Conservation (phyloP, 768 basidiomycete species). For the Suillus luteus region DNA sequence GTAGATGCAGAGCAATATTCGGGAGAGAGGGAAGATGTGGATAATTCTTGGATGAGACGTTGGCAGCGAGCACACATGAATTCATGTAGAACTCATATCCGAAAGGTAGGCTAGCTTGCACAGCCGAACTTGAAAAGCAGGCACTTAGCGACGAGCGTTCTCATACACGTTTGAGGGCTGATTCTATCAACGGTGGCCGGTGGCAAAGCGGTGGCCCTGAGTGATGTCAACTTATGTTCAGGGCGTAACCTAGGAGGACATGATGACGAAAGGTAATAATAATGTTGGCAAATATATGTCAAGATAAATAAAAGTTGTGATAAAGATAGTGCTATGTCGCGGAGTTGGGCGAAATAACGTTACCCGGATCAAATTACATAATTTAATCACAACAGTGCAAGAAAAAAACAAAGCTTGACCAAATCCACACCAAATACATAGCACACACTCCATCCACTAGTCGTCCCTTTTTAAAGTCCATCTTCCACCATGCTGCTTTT, state of each 20-base stretch:
- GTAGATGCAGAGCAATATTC: not conserved
- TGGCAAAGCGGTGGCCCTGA: constrained; percentile 5
- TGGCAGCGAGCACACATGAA: not conserved
- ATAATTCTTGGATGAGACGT: constrained; percentile 1
- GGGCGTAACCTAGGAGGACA: not conserved
- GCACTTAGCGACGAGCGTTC: constrained; percentile 15
- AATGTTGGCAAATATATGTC: not conserved
- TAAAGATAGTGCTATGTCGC: not conserved
- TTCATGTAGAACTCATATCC: constrained; percentile 16
- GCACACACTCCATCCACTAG: constrained; percentile 16
- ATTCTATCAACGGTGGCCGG: constrained; percentile 6
- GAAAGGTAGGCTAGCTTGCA: constrained; percentile 11
- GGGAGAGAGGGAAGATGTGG: not conserved
- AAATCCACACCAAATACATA: constrained; percentile 18
- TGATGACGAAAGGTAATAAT: too few relatives aligned
- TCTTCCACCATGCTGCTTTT: constrained; percentile 12
- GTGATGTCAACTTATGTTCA: constrained; percentile 14
- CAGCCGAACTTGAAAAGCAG: constrained; percentile 16
- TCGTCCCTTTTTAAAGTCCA: constrained; percentile 13
- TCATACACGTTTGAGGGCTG: constrained; percentile 23
- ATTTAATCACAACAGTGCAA: constrained; percentile 6
- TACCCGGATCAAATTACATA: constrained; percentile 16
- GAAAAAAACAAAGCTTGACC: constrained; percentile 15
- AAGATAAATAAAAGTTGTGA: not conserved
- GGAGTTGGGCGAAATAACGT: constrained; percentile 9